A percentile compares a stretch with the other conserved stretches of the same genome.
Evolutionary conservation across 2,329 filamentous ascomycete genomes (phyloP).

Genomic region (Ophiognomonia clavigignenti-juglandacearum): DNA sequence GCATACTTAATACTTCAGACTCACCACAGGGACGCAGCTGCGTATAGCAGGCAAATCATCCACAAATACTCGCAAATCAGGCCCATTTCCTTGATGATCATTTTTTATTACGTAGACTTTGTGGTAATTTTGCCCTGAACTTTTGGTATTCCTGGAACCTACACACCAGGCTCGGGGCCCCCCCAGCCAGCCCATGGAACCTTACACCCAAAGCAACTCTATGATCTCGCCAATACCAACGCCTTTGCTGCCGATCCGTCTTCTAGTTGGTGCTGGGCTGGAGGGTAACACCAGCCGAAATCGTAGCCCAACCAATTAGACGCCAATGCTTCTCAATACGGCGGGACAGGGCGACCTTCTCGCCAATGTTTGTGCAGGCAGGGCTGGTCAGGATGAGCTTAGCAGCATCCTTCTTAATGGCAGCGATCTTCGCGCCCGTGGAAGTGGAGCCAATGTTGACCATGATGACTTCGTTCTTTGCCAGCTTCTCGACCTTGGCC

Average conservation of each 20-base stretch:
- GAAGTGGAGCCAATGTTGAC: constrained; percentile 98
- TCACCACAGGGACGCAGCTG: no score
- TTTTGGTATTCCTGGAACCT: constrained; percentile 14
- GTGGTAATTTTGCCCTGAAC: constrained; percentile 2
- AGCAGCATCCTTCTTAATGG: constrained; percentile 95
- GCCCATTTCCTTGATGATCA: background rate
- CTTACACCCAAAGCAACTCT: background rate
- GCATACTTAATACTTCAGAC: no score
- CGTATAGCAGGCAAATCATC: background rate
- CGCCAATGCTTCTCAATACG: constrained; percentile 99
- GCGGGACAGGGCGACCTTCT: constrained; percentile 94
- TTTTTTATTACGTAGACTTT: background rate
- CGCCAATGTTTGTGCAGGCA: constrained; percentile 93
- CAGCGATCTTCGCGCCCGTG: constrained; percentile 93
- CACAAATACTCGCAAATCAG: no score
- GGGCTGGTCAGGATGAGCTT: constrained; percentile 90
- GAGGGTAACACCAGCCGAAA: constrained; percentile 44
- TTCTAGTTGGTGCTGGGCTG: constrained; percentile 22
- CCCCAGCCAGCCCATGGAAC: background rate
- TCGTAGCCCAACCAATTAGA: constrained; percentile 86
- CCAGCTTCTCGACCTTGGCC: constrained; percentile 95
- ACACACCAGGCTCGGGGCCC: background rate
- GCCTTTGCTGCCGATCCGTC: background rate
- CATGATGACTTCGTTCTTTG: constrained; percentile 99
- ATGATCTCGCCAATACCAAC: background rate